Base-by-base conservation (phyloP, 2,329 filamentous ascomycete species). In the Fusarium torulosum region DNA sequence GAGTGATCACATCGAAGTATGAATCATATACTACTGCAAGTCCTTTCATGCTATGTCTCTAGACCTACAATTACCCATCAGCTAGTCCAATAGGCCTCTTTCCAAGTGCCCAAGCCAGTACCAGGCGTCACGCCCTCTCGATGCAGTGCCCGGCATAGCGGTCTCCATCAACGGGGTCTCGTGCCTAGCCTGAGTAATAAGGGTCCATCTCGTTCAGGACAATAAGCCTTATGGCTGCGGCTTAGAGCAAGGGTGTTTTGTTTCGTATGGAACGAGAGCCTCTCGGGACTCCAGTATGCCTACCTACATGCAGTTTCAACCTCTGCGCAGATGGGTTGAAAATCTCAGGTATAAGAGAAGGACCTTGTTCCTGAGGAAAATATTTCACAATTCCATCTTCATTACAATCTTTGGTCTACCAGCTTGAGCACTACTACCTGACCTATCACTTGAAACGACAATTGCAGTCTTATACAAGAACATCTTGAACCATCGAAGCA, bases 211-310 rank as follows among this genome's bases (percentile, higher is more conserved):
- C 29, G 33, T 40, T 23, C 31, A 55, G 33, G n/a, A 55, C 27
- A 23, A 63, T 69, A 53, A 47, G 66, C 66, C 66, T 69, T 69
- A 69, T 59, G 65, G 29, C 31, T 62, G 44, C 52, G 54, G 40
- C 49, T 67, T n/a, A 46, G 11, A 42, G 25, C 51, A 61, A 51
- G 59, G 56, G n/a, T 42, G 15, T 29, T 41, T 37, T 42, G 13
- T 23, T 31, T 37, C 31, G 40, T n/a, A 29, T 29, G 49, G 35
- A 55, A 23, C 43, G 29, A 44, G 44, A 43, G 40, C 46, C 49
- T 45, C 21, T 63, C 23, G 45, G 52, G 55, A 45, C 63, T 63
- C 44, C 49, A 63, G 53, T 59, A 47, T 59, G 57, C 51, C 41
- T 53, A 53, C 41, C 61, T 43, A 41, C 59, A 23, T 63, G 45